Evolutionary conservation across 1,284 basidiomycete genomes (phyloP).

Genomic region (Ustilago hordei): DNA sequence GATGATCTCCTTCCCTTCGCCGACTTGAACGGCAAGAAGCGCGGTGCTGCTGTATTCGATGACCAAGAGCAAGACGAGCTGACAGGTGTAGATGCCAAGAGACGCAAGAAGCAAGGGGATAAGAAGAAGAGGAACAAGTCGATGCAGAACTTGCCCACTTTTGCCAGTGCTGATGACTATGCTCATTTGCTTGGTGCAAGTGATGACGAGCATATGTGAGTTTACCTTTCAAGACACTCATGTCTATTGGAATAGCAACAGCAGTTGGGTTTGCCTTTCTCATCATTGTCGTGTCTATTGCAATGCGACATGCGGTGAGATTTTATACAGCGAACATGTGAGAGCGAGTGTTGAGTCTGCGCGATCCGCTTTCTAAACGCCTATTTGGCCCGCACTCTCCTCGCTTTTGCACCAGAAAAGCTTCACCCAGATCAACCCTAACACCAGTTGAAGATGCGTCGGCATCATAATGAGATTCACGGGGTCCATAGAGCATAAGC

Average conservation of each 20-base stretch:
- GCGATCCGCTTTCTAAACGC: conserved; percentile 7
- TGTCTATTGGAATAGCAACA: not conserved
- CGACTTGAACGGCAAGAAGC: conserved; percentile 49
- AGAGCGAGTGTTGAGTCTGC: not conserved
- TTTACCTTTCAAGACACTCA: not conserved
- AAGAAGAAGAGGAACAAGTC: conserved; percentile 79
- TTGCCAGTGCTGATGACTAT: conserved; percentile 95
- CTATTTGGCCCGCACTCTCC: not conserved
- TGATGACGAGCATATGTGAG: conserved; percentile 72
- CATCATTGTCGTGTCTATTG: not conserved
- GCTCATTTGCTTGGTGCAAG: conserved; percentile 83
- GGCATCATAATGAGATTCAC: no score
- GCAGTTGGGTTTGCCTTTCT: not conserved
- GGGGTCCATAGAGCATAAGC: no score
- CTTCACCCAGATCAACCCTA: not conserved
- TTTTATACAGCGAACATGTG: not conserved
- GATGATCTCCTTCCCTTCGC: conserved; percentile 66
- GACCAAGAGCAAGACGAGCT: conserved; percentile 40
- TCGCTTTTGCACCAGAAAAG: not conserved
- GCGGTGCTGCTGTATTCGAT: conserved; percentile 3
- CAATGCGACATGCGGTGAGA: not conserved
- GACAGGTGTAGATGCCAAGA: conserved; percentile 39
- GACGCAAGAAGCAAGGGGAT: conserved; percentile 58
- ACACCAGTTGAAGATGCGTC: no score
- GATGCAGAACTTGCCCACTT: conserved; percentile 79